Evolutionary conservation across 148 eudicot genomes (phyloP).

Genomic region (Vaccinium darrowii): DNA sequence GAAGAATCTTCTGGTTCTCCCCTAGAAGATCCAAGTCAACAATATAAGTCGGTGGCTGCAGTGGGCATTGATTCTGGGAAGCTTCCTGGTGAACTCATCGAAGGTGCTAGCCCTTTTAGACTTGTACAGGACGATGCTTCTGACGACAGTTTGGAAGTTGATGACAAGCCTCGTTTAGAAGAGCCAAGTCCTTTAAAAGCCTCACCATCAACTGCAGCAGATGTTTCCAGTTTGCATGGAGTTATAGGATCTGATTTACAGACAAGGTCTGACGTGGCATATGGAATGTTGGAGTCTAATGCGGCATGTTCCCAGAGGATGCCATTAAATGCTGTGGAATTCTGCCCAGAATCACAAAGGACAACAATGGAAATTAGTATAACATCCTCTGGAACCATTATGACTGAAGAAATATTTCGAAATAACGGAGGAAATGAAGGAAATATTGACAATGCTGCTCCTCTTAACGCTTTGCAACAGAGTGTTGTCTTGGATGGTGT

Average conservation of each 20-base stretch:
- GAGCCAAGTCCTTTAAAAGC: slow-evolving; percentile 30
- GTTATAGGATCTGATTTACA: slow-evolving; percentile 9
- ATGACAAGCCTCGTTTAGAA: slow-evolving; percentile 32
- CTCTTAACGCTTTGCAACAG: slow-evolving; percentile 22
- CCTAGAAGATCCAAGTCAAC: slow-evolving; percentile 16
- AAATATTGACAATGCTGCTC: slow-evolving; percentile 19
- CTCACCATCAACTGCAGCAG: slow-evolving; percentile 26
- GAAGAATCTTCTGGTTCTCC: slow-evolving; percentile 12
- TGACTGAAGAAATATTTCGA: slow-evolving; percentile 21
- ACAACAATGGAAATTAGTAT: slow-evolving; percentile 15
- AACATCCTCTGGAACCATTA: slow-evolving; percentile 13
- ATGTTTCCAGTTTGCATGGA: slow-evolving; percentile 20
- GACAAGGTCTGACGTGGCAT: slow-evolving; percentile 20
- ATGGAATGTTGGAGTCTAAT: slow-evolving; percentile 20
- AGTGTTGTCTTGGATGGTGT: slow-evolving; percentile 26
- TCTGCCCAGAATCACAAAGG: slow-evolving; percentile 17
- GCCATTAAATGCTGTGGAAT: slow-evolving; percentile 21
- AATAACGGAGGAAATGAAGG: slow-evolving; percentile 28
- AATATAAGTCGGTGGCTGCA: slow-evolving; percentile 23
- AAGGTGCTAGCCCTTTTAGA: slow-evolving; percentile 51
- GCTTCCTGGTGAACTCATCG: slow-evolving; percentile 24
- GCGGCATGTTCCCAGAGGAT: slow-evolving; percentile 17
- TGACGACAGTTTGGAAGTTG: slow-evolving; percentile 53
- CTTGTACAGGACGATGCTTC: slow-evolving; percentile 67
- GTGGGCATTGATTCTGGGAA: slow-evolving; percentile 29